A percentile compares a stretch with the other conserved stretches of the same genome.
Conservation (phyloP, 495 filamentous ascomycete genomes). For the Penicillium egyptiacum region DNA sequence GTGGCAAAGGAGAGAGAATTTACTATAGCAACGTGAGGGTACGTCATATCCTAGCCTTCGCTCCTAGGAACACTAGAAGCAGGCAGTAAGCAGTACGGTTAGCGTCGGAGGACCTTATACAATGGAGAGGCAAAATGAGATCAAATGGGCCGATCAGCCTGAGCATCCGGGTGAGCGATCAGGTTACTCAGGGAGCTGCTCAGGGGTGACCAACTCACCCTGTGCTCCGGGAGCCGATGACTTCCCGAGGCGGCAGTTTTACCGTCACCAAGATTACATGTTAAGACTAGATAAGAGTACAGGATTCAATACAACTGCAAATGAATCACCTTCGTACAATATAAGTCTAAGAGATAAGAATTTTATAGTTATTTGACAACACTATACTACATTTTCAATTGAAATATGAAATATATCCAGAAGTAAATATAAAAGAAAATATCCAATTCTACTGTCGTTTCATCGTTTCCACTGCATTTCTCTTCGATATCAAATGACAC, state of each 20-base stretch:
- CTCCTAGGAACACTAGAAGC: conserved; percentile 11
- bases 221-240: neutral
- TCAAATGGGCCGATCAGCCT: conserved; percentile 9
- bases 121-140: conserved; percentile 9
- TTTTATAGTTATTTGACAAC: neutral
- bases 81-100: conserved; percentile 12
- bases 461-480: no score
- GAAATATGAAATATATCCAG: neutral
- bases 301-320: neutral
- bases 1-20: no score
- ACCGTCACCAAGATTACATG: neutral
- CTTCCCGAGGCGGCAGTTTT: conserved; percentile 1
- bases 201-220: conserved; percentile 1
- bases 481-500: no score
- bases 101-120: conserved; percentile 7
- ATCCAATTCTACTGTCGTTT: neutral
- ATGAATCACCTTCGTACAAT: neutral
- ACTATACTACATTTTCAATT: neutral
- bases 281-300: no score
- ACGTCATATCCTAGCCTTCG: conserved; percentile 4
- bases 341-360: neutral
- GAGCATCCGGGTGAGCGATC: conserved; percentile 16
- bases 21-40: conserved; percentile 12
- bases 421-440: neutral
- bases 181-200: neutral